Percentiles rank a stretch among this genome's conserved stretches.
Conservation (phyloP, 768 basidiomycete genomes). For the Agaricus sinodeliciosus region DNA sequence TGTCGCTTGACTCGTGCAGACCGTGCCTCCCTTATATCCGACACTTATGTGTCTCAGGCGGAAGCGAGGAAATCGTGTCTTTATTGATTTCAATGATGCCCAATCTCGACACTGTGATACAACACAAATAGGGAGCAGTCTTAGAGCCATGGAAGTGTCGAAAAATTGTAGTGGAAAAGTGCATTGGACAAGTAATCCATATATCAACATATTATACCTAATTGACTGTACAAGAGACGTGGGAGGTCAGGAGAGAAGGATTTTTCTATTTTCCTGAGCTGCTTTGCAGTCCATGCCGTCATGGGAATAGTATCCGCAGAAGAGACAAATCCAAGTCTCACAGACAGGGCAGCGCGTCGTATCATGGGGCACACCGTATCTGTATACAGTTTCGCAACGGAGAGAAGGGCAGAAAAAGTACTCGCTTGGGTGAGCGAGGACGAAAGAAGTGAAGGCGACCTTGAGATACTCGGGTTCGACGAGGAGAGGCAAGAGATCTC, state of each 20-base stretch:
- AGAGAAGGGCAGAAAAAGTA: slow-evolving; percentile 50
- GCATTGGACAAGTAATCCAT: neutral
- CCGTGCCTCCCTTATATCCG: slow-evolving; percentile 3
- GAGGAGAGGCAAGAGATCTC: slow-evolving; percentile 27
- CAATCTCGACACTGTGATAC: neutral
- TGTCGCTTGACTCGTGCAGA: neutral
- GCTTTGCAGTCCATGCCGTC: slow-evolving; percentile 19
- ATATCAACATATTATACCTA: neutral
- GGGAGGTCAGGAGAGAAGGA: neutral
- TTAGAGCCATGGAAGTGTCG: neutral
- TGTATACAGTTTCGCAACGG: slow-evolving; percentile 43
- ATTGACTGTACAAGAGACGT: neutral
- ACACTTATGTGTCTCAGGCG: slow-evolving; percentile 8
- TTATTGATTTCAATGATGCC: neutral
- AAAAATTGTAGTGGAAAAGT: neutral
- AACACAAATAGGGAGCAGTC: neutral
- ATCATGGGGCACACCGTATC: slow-evolving; percentile 18
- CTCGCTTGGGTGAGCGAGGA: slow-evolving; percentile 32
- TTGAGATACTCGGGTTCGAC: slow-evolving; percentile 35
- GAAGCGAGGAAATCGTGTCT: slow-evolving; percentile 4
- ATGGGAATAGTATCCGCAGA: slow-evolving; percentile 22
- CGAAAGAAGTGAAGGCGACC: slow-evolving; percentile 34
- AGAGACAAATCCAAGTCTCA: slow-evolving; percentile 20
- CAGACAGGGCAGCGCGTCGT: slow-evolving; percentile 22
- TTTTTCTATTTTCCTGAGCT: neutral